Conservation (phyloP, 805 yeast species). For the Wickerhamiella domercqiae region DNA sequence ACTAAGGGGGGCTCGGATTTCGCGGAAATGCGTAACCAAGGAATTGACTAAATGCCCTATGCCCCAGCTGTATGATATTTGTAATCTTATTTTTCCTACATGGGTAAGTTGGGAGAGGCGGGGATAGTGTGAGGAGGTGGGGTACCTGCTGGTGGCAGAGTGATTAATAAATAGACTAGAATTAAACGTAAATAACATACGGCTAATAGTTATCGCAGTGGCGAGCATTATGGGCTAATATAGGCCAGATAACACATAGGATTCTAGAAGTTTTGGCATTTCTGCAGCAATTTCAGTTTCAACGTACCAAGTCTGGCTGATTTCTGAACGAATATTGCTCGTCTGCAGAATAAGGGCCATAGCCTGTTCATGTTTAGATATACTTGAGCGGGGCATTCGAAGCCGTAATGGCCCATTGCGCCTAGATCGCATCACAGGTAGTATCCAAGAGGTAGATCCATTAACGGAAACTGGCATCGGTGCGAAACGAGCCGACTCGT, state of each 20-base stretch:
- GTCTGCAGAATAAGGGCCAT: constrained; percentile 11
- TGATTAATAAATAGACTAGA: too few relatives aligned
- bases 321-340: constrained; percentile 1
- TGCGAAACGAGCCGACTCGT: constrained; percentile 5
- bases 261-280: not conserved
- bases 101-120: too few relatives aligned
- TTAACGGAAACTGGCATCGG: not conserved
- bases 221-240: too few relatives aligned
- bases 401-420: not conserved
- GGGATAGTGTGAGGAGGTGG: too few relatives aligned
- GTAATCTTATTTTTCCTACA: too few relatives aligned
- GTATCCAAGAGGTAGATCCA: constrained; percentile 9
- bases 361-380: constrained; percentile 6
- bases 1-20: too few relatives aligned
- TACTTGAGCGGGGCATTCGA: constrained; percentile 6
- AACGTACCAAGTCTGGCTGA: constrained; percentile 7
- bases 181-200: too few relatives aligned
- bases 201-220: too few relatives aligned
- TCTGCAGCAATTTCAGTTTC: constrained; percentile 1
- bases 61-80: too few relatives aligned
- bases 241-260: not conserved
- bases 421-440: constrained; percentile 3
- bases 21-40: too few relatives aligned
- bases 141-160: too few relatives aligned
- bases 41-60: too few relatives aligned